These are phyloP conservation scores for Brasenia schreberi DNA, from an alignment of 164 flowering plant genomes.

Conservation along the genomic window DNA sequence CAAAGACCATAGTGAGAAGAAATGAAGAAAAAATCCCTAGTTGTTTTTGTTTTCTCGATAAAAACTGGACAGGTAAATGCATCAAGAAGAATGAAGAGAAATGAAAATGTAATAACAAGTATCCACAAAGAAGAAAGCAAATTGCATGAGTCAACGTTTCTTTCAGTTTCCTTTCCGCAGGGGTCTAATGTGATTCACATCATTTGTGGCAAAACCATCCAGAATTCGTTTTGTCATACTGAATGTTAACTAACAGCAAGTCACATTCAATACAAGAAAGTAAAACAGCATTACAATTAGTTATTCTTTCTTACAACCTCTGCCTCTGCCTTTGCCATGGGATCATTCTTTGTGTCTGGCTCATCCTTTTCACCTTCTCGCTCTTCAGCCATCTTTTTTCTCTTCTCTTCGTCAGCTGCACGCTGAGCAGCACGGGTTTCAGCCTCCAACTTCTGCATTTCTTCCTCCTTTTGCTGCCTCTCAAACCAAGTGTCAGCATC, in stretches of 20 bases:
- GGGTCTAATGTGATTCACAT: not conserved
- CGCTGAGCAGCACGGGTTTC: slow-evolving; percentile 70
- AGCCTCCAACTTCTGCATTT: slow-evolving; percentile 72
- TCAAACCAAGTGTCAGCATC: slow-evolving; percentile 99
- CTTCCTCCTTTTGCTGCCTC: slow-evolving; percentile 90
- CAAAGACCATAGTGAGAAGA: not conserved
- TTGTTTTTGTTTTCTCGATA: not conserved
- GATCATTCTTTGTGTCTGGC: slow-evolving; percentile 39
- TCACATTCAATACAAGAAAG: not conserved
- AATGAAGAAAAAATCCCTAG: not conserved
- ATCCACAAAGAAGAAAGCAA: not conserved
- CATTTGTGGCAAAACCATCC: not conserved
- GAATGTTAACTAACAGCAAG: not conserved
- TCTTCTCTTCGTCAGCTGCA: slow-evolving; percentile 77
- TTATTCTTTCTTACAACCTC: slow-evolving; percentile 34
- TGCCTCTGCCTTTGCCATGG: slow-evolving; percentile 81
- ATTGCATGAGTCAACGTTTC: not conserved
- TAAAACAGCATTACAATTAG: slow-evolving; percentile 1
- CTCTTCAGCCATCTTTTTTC: slow-evolving; percentile 74
- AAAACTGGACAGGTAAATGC: not conserved
- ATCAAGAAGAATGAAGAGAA: not conserved
- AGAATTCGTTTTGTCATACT: too few relatives aligned
- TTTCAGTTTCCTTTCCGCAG: not conserved
- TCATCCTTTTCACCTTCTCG: slow-evolving; percentile 89
- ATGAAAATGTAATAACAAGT: not conserved